Base-by-base conservation (phyloP, 176 grass and related monocot species). In the Hyparrhenia diplandra region DNA sequence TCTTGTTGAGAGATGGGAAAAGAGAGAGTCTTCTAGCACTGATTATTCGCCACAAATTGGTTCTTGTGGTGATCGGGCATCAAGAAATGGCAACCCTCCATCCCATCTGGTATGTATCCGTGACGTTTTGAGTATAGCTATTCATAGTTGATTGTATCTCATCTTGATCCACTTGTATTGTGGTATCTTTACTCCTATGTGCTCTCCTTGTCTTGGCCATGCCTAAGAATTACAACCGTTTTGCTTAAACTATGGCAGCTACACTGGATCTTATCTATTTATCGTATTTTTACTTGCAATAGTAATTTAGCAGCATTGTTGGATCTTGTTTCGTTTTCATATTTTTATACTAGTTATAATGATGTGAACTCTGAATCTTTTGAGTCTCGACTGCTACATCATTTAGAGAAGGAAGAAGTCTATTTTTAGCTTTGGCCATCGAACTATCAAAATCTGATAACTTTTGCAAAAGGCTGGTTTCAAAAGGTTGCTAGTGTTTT, bases 1-100 rank as follows among this genome's bases (percentile, higher is more conserved):
- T 83, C 88, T 98, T 62, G 95, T 98, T 40, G 86, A 93, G 83
- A 86, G 92, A n/a, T 98, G 82, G 82, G 95, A 98, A 85, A 98
- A 83, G 55, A 94, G 86, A 83, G 95, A 98, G n/a, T 79, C 70
- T 76, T 85, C 74, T 80, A 88, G 49, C 69, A 81, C 76, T 64
- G 75, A 86, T 81, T 82, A 63, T 67, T 67, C 72, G 85, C 47
- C 67, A 80, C 85, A 67, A 78, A 67, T 37, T 74, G 67, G 81
- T 78, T 76, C 64, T 76, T 76, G 13, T 70, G 69, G 82, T 63
- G 77, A 93, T n/a, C 71, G 28, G 52, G 49, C 37, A 69, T 29
- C 79, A 51, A 84, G 17, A 84, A 20, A 25, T 88, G 85, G 85
- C 24, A 78, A 24, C 52, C 61, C 52, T 18, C 32, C 67, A 6